Base-by-base conservation (phyloP, 2,329 filamentous ascomycete genomes). In the Diaporthe velutina region DNA sequence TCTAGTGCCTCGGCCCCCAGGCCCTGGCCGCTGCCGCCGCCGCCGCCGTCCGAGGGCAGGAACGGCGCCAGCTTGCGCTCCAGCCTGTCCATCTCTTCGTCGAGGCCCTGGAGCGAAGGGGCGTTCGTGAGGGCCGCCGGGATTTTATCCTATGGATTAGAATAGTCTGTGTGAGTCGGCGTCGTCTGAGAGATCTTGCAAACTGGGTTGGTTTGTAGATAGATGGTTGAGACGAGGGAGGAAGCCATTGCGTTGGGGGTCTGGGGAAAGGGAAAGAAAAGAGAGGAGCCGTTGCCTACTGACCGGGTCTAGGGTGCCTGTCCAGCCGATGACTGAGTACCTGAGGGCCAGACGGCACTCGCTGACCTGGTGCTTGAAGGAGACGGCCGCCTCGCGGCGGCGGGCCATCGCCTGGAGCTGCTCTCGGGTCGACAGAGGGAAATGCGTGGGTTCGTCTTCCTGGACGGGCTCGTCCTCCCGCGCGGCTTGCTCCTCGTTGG, bases 321-420 rank as follows among this genome's bases (percentile, higher is more conserved):
- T 54, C 73, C 73, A 74, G 25, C 73, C 73, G 67, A 74, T 33
- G n/a, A 72, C 57, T 1, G 66, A 61, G 50, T 74, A 74, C 40
- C 28, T 66, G 8, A 74, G 58, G 1, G 73, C 73, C 57, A 74
- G 57, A 25, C 73, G 67, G 40, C 73, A 74, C 50, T 71, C 67
- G 28, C 38, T 42, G n/a, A 74, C 30, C 28, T 57, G 70, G 30
- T 67, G 33, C 38, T 45, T 66, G 48, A 74, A 72, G 30, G 30
- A 28, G 28, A 74, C 25, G n/a, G 73, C 67, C 1, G 25, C 58
- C 58, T 71, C 48, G 30, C 68, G 67, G 17, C 73, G 73, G 17
- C 45, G 45, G 15, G 57, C 67, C 30, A 72, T 58, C n/a, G 52
- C 61, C 19, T 54, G 52, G n/a, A 70, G 61, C 61, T 70, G 71